Evolutionary conservation across 139 green algal genomes (phyloP).

Genomic region (Pseudopediastrum boryanum): DNA sequence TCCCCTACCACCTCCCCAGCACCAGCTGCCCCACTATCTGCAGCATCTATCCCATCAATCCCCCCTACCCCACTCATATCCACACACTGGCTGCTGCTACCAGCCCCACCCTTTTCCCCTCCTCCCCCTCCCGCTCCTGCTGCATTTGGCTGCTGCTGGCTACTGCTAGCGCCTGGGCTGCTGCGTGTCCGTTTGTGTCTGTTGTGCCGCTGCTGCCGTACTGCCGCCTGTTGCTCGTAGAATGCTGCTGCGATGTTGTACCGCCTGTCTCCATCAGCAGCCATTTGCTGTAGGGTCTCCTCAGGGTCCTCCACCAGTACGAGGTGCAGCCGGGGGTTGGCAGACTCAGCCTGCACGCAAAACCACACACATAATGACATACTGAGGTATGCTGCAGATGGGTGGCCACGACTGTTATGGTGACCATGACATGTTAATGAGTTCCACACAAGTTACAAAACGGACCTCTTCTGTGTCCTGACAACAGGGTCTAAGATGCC

Average conservation of each 20-base stretch:
- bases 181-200: background rate
- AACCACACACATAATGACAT: too few species aligned
- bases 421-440: too few species aligned
- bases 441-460: too few species aligned
- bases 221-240: constrained; percentile 22
- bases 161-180: background rate
- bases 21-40: background rate
- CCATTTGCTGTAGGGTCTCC: constrained; percentile 23
- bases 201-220: background rate
- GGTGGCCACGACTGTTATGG: too few species aligned
- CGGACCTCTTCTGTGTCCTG: too few species aligned
- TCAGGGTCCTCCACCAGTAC: constrained; percentile 29
- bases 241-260: constrained; percentile 18
- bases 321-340: constrained; percentile 4
- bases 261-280: background rate
- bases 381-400: too few species aligned
- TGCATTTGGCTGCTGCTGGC: background rate
- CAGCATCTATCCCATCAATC: too few species aligned
- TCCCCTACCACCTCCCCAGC: background rate
- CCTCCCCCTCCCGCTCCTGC: constrained; percentile 1
- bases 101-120: background rate
- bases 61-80: too few species aligned
- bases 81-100: too few species aligned
- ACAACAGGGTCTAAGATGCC: too few species aligned
- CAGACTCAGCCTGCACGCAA: constrained; percentile 20